Evolutionary conservation across 108 stramenopile genomes (phyloP).

Genomic region (Hondaea fermentalgiana): DNA sequence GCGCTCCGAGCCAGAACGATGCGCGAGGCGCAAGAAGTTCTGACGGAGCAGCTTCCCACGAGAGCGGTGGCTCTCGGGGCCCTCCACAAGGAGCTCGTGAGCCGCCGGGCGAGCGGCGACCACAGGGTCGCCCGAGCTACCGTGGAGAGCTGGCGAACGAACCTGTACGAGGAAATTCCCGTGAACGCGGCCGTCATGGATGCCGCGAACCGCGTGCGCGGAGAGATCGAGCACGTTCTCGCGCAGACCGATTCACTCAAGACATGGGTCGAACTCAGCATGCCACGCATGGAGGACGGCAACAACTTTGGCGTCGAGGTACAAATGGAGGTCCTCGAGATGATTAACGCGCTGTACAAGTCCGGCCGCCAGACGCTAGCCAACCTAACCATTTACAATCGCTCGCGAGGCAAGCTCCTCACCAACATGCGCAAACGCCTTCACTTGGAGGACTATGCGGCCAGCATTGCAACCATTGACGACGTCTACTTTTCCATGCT

Average conservation of each 20-base stretch:
- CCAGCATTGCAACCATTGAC: constrained; percentile 49
- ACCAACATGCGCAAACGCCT: constrained; percentile 51
- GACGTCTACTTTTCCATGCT: neutral
- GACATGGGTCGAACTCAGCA: constrained; percentile 30
- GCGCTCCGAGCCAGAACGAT: neutral
- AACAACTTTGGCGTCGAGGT: constrained; percentile 73
- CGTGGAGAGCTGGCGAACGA: neutral
- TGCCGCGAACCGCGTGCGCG: neutral
- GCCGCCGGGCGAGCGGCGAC: neutral
- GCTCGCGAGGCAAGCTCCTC: constrained; percentile 60
- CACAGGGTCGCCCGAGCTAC: neutral
- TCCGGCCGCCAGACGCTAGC: constrained; percentile 44
- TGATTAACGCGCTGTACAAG: constrained; percentile 50
- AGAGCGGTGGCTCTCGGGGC: neutral
- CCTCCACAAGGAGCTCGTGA: neutral
- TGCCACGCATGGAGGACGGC: constrained; percentile 1
- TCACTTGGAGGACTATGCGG: constrained; percentile 36
- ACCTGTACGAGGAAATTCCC: neutral
- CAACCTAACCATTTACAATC: constrained; percentile 50
- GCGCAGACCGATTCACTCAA: neutral
- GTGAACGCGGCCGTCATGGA: neutral
- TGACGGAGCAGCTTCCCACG: neutral
- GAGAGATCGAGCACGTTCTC: neutral
- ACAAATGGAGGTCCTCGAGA: constrained; percentile 57
- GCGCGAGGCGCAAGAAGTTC: neutral